Base-by-base conservation (phyloP, 2,329 filamentous ascomycete genomes). In the Biscogniauxia sp. region DNA sequence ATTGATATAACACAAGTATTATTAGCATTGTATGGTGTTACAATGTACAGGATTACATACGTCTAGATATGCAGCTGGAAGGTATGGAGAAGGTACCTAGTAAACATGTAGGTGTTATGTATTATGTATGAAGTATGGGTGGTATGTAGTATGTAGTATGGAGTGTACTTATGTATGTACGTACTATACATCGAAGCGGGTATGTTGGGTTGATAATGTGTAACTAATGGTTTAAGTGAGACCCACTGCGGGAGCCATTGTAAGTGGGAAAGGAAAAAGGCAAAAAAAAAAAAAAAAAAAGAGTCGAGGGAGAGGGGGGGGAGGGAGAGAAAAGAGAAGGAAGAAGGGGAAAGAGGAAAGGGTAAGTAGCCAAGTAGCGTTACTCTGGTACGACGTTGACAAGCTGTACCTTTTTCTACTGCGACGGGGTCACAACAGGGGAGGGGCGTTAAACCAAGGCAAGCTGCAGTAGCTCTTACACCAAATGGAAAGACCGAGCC, bases 391-490 rank as follows among this genome's bases (percentile, higher is more conserved):
- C 37, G 13, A 45, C 37, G 15, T 45, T 45, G 37, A 45, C 37
- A 17, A n/a, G 15, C 17, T 45, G 37, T 45, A 45, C 37, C 37
- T 45, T 45, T 45, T 45, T 45, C 37, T 45, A 45, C 37, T 45
- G 37, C 37, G 37, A 45, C 37, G 37, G 37, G 37, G 37, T 45
- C 37, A 45, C 37, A 45, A n/a, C 37, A 45, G 51, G 51, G 37
- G 25, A 19, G 51, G 37, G 25, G 58, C 53, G 58, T 62, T 55
- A 23, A 54, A 32, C 59, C 25, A 58, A 59, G 58, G 61, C 26
- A 59, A 56, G 58, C 56, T 64, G 61, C 61, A 61, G 63, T 59
- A 63, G 61, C 59, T 56, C 61, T 53, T 56, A 53, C 37, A n/a
- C 11, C 15, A 37, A 20, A 32, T 60, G 53, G 54, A 26, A 57